Evolutionary conservation across 345 rosid genomes (phyloP).

Genomic region (Triadica sebifera): DNA sequence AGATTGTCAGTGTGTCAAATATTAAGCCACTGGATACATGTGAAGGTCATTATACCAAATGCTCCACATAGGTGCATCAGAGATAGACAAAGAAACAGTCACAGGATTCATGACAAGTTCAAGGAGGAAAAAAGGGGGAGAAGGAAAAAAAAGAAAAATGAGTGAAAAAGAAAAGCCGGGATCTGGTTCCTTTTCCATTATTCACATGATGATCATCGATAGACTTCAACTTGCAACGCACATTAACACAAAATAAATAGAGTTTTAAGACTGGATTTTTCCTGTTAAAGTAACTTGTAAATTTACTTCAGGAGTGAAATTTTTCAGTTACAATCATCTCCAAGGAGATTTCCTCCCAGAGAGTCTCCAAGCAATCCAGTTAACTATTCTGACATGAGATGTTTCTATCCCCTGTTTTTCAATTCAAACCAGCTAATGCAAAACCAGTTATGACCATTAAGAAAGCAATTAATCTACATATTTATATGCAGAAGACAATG

Average conservation of each 20-base stretch:
- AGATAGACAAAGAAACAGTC: neutral
- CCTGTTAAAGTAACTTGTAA: neutral
- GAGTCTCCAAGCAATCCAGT: neutral
- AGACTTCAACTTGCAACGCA: neutral
- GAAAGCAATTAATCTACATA: neutral
- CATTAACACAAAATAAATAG: neutral
- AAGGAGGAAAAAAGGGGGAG: neutral
- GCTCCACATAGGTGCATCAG: neutral
- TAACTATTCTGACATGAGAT: neutral
- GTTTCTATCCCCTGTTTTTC: neutral
- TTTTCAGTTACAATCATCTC: neutral
- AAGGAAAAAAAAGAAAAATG: neutral
- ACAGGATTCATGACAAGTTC: neutral
- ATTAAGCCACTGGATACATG: neutral
- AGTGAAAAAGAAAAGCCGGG: neutral
- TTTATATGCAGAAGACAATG: neutral
- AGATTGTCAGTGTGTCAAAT: neutral
- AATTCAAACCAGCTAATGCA: slow-evolving; percentile 7
- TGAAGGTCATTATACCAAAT: neutral
- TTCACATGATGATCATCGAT: neutral
- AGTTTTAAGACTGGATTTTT: neutral
- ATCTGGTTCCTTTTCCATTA: neutral
- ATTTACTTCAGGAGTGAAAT: neutral
- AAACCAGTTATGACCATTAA: neutral
- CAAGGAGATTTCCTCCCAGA: neutral